A percentile compares a stretch with the other conserved stretches of the same genome.
phyloP scores from a whole-genome alignment of 306 rosid species.

The Delonix regia region DNA sequence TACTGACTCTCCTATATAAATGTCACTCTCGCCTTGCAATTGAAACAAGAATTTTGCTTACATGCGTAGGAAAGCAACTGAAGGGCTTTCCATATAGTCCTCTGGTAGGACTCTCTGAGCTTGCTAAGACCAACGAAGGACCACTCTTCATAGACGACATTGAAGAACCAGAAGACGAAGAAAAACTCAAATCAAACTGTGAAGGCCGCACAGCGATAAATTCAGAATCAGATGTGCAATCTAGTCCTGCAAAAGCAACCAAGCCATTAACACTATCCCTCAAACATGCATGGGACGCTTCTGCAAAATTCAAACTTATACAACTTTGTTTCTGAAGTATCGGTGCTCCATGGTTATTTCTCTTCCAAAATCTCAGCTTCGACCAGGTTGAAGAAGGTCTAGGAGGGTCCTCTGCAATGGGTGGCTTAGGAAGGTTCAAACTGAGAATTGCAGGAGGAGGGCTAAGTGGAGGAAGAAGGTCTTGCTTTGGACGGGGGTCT shows the following conservation, averaged over 20 bases:
- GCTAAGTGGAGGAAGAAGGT: constrained; percentile 54
- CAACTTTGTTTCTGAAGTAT: neutral
- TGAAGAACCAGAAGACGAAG: constrained; percentile 38
- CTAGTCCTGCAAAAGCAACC: constrained; percentile 38
- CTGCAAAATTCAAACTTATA: neutral
- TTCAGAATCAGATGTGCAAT: constrained; percentile 55
- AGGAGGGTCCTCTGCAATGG: constrained; percentile 28
- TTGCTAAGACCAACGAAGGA: constrained; percentile 37
- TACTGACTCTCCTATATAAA: neutral
- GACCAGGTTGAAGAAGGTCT: constrained; percentile 40
- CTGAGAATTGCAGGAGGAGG: constrained; percentile 79
- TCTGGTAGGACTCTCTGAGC: constrained; percentile 41
- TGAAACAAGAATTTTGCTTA: constrained; percentile 45
- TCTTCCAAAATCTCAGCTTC: constrained; percentile 58
- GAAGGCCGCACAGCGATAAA: constrained; percentile 51
- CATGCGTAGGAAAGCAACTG: constrained; percentile 63
- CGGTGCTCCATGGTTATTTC: neutral
- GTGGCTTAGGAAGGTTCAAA: constrained; percentile 55
- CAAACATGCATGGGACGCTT: too few relatives aligned
- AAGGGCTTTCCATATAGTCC: constrained; percentile 36
- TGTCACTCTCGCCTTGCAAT: constrained; percentile 50
- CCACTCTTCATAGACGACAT: too few relatives aligned
- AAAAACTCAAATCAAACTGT: constrained; percentile 45
- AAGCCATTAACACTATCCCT: neutral
- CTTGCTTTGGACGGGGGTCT: constrained; percentile 43